A percentile compares a stretch with the other conserved stretches of the same genome.
These are phyloP conservation scores for Vigna unguiculata DNA, from an alignment of 306 rosid genomes.

Conservation along the genomic window DNA sequence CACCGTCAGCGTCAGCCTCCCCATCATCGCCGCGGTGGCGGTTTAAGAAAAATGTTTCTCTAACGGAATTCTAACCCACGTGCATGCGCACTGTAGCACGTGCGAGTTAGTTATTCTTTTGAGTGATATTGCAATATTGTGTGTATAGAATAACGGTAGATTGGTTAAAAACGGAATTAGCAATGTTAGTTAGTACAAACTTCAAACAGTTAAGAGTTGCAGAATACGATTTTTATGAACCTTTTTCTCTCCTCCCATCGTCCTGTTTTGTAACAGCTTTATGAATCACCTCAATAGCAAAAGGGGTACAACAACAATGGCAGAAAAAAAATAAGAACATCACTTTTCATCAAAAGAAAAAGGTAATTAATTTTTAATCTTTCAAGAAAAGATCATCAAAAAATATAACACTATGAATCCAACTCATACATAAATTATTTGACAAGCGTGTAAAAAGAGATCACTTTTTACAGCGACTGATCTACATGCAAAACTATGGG, in stretches of 20 bases:
- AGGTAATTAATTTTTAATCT: no score
- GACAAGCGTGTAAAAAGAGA: no score
- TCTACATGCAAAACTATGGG: no score
- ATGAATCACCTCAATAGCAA: neutral
- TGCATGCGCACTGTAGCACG: slow-evolving; percentile 41
- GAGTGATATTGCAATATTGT: slow-evolving; percentile 17
- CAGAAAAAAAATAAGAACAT: neutral
- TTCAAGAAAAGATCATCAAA: no score
- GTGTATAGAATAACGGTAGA: slow-evolving; percentile 58
- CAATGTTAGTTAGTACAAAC: slow-evolving; percentile 26
- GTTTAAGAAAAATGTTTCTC: slow-evolving; percentile 44
- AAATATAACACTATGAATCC: no score
- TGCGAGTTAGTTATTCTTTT: slow-evolving; percentile 44
- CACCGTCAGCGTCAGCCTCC: slow-evolving; percentile 59
- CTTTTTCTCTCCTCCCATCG: neutral
- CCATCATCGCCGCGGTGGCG: slow-evolving; percentile 42
- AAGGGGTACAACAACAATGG: neutral
- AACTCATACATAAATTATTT: no score
- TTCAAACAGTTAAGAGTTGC: slow-evolving; percentile 33
- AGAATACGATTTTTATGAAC: neutral
- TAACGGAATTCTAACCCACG: slow-evolving; percentile 60
- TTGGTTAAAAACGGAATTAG: slow-evolving; percentile 47
- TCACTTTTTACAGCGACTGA: no score
- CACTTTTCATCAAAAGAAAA: neutral
- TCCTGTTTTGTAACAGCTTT: neutral